Percentiles rank a stretch among this genome's conserved stretches.
These are phyloP conservation scores for Ambrosia hybrid DNA, from an alignment of 140 eudicot genomes.

Conservation along the genomic window DNA sequence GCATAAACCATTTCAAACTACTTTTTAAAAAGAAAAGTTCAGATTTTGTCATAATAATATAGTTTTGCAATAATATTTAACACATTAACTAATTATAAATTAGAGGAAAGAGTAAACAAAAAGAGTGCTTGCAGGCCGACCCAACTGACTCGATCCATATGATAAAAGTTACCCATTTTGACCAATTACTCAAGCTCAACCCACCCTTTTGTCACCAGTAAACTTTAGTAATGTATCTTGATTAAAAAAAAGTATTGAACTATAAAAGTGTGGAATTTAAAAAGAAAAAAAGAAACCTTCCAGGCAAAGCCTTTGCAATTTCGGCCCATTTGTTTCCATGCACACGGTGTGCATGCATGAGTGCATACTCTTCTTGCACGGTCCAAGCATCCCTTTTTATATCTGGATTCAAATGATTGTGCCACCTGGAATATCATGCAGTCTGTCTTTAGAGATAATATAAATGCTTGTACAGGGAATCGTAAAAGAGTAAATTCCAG, in stretches of 20 bases:
- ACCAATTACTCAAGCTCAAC: background rate
- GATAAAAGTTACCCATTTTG: background rate
- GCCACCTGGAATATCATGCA: slow-evolving; percentile 70
- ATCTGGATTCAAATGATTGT: slow-evolving; percentile 90
- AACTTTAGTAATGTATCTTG: background rate
- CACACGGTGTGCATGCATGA: slow-evolving; percentile 78
- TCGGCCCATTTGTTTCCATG: slow-evolving; percentile 99
- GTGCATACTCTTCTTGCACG: slow-evolving; percentile 76
- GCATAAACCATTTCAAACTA: background rate
- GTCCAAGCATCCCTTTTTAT: slow-evolving; percentile 94
- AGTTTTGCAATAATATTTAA: background rate
- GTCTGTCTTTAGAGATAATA: slow-evolving; percentile 18
- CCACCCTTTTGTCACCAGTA: background rate
- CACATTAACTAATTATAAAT: background rate
- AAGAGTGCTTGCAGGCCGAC: background rate
- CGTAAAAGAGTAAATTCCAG: background rate
- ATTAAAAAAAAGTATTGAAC: background rate
- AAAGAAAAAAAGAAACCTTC: slow-evolving; percentile 49
- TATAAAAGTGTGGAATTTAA: background rate
- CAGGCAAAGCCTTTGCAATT: slow-evolving; percentile 84
- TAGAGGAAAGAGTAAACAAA: background rate
- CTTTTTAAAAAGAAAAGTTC: background rate
- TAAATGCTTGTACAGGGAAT: slow-evolving; percentile 1
- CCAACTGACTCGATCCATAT: background rate
- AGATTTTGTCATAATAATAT: background rate